phyloP scores from a whole-genome alignment of 768 basidiomycete genomes.

The Sarcomyxa edulis region DNA sequence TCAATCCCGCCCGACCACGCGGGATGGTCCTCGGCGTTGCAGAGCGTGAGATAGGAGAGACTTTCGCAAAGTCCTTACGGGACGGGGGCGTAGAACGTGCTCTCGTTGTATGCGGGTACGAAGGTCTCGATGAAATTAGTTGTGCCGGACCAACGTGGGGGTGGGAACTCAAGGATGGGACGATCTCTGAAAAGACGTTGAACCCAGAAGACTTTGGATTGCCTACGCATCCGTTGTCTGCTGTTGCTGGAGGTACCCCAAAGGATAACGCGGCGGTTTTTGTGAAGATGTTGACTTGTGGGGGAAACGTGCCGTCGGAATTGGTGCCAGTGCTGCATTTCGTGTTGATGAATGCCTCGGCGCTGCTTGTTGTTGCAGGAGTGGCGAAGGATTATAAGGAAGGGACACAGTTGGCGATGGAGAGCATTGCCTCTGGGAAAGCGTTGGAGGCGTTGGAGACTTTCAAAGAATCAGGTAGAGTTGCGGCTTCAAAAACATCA shows the following conservation, averaged over 20 bases:
- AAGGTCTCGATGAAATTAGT: constrained; percentile 92
- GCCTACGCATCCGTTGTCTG: constrained; percentile 55
- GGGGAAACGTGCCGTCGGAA: constrained; percentile 45
- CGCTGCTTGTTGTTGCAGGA: constrained; percentile 82
- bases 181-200: constrained; percentile 56
- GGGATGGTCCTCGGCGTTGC: constrained; percentile 94
- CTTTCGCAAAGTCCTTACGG: constrained; percentile 72
- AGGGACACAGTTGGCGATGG: constrained; percentile 63
- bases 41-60: constrained; percentile 69
- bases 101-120: constrained; percentile 89
- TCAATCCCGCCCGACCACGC: constrained; percentile 83
- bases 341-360: constrained; percentile 87
- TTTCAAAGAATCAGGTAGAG: constrained; percentile 40
- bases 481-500: constrained; percentile 18
- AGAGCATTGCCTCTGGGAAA: constrained; percentile 51
- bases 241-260: constrained; percentile 72
- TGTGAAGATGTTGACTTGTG: constrained; percentile 54
- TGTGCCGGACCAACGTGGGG: constrained; percentile 86
- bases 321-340: constrained; percentile 74
- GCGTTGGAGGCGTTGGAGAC: constrained; percentile 54
- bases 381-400: constrained; percentile 63
- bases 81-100: constrained; percentile 78
- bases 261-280: constrained; percentile 78
- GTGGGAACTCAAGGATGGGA: constrained; percentile 74
- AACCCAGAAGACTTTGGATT: constrained; percentile 79